Evolutionary conservation across 139 green algal species (phyloP), one percentile per base, ranked within the genome.

Genomic region (Chlamydomonas asymmetrica): DNA sequence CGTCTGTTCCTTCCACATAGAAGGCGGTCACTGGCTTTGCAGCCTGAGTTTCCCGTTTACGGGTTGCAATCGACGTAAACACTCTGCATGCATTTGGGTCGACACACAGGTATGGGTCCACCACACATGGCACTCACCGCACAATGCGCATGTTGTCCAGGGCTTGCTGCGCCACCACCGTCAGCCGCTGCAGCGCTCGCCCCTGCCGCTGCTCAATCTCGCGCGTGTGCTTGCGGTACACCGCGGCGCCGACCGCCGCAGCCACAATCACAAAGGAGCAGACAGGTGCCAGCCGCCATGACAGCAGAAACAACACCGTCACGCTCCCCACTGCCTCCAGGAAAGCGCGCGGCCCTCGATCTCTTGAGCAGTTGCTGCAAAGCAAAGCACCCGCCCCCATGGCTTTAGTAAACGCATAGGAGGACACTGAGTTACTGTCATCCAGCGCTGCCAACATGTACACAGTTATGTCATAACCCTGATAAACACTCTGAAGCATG

Each of bases 261-360:
- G 82, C 81, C 34, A 96, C 63, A 37, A 97, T 94, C n/a, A 97
- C 89, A 38, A 84, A 78, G 32, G 76, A 74, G 72, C 94, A 86
- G 16, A 96, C 81, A 4, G 94, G 93, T 4, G 90, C 93, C 45
- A 98, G 88, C 6, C 88, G 86, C 88, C 89, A 95, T 32, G 88
- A 94, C 57, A 97, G 82, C 27, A 43, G 73, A 49, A 94, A 95
- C 39, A 93, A 89, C 37, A 97, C 87, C 29, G 84, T 13, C 27
- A 95, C 85, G 9, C 81, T 71, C 40, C 93, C 93, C 2, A 70
- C 71, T 25, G 70, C 70, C 76, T 97, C 93, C 29, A 95, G 67
- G 66, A 94, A 62, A 0, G 93, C 91, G 0, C 93, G 74, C 40
- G 89, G 70, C 0, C 93, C 93, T 4, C 93, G 81, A 73, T 97